Conservation (phyloP, 2,329 filamentous ascomycete species). For the Phyllosticta citriasiana region DNA sequence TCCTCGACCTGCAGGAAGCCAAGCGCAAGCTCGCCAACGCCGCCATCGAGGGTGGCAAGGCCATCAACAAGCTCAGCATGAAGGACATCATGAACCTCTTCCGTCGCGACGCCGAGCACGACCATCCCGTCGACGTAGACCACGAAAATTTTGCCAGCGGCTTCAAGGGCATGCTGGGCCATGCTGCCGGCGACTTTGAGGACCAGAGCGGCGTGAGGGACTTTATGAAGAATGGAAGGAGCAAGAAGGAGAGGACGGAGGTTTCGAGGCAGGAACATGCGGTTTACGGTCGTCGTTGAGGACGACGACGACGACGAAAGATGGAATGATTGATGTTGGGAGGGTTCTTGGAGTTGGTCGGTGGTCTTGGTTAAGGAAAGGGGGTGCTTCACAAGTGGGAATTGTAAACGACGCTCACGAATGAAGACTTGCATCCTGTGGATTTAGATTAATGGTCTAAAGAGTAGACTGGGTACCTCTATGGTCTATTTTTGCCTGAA, state of each 20-base stretch:
- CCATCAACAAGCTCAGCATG: slow-evolving; percentile 76
- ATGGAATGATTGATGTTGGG: background rate
- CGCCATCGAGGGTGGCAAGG: slow-evolving; percentile 75
- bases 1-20: slow-evolving; percentile 86
- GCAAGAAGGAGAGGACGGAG: slow-evolving; percentile 19
- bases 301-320: background rate
- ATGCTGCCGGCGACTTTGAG: slow-evolving; percentile 15
- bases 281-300: slow-evolving; percentile 34
- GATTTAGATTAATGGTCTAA: no score
- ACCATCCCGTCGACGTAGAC: slow-evolving; percentile 13
- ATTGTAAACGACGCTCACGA: background rate
- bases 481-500: no score
- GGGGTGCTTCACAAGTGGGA: background rate
- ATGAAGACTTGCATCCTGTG: no score
- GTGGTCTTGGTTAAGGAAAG: background rate
- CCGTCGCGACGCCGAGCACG: slow-evolving; percentile 53
- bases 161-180: slow-evolving; percentile 5
- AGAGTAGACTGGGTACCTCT: no score
- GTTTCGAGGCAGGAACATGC: slow-evolving; percentile 27
- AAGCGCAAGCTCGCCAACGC: slow-evolving; percentile 87
- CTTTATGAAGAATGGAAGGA: slow-evolving; percentile 14
- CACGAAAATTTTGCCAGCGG: background rate
- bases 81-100: slow-evolving; percentile 91
- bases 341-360: background rate
- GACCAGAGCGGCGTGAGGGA: slow-evolving; percentile 12